Percentiles rank a stretch among this genome's conserved stretches.
These are phyloP conservation scores for Parachaetomium inaequale DNA, from an alignment of 495 filamentous ascomycete genomes.

Conservation along the genomic window DNA sequence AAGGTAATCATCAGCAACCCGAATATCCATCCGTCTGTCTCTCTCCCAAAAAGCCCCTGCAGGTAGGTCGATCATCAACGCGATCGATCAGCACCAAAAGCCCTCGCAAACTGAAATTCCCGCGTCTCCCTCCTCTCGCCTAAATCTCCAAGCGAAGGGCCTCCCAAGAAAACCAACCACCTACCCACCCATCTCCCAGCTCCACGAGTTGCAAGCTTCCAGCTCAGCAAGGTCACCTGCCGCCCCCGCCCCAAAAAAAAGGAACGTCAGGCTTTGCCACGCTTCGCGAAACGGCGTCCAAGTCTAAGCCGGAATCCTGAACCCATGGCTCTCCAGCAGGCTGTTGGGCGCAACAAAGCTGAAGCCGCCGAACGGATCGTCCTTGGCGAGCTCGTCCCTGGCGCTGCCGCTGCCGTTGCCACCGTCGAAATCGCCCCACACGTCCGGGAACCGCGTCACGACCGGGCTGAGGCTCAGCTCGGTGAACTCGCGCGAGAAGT, in stretches of 20 bases:
- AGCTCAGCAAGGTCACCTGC: conserved; percentile 1
- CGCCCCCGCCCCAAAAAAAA: background rate
- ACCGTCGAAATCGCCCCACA: conserved; percentile 23
- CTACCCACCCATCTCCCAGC: background rate
- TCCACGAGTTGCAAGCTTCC: background rate
- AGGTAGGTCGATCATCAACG: background rate
- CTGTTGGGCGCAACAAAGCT: conserved; percentile 91
- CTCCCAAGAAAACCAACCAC: background rate
- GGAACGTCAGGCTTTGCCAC: background rate
- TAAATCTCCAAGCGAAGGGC: background rate
- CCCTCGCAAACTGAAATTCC: background rate
- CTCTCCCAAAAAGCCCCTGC: background rate
- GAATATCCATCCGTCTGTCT: background rate
- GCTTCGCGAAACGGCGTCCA: background rate
- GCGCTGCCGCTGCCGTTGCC: conserved; percentile 17
- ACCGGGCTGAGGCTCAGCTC: conserved; percentile 74
- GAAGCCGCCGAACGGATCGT: conserved; percentile 88
- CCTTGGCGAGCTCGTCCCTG: conserved; percentile 43
- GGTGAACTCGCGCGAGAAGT: conserved; percentile 87
- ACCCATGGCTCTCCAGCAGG: conserved; percentile 61
- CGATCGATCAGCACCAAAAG: background rate
- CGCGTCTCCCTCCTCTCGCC: background rate
- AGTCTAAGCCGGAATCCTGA: background rate
- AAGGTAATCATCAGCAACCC: background rate
- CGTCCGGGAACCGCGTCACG: conserved; percentile 41